Evolutionary conservation across 2,329 filamentous ascomycete genomes (phyloP), one percentile per base, ranked within the genome.

Genomic region (Monilinia vaccinii-corymbosi): DNA sequence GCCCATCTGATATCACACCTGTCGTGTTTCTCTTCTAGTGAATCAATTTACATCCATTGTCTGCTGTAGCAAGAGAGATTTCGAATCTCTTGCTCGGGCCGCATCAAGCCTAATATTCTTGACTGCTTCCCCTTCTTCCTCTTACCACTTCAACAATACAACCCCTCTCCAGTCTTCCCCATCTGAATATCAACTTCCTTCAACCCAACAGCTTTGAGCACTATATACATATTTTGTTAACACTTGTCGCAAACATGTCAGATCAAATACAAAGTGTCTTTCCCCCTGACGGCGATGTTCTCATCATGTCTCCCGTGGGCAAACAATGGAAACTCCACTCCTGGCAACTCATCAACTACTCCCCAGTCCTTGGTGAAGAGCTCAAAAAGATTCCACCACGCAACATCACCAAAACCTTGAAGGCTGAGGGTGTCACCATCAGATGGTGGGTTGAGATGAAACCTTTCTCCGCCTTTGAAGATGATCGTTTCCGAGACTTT

Each of bases 241-340:
- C 5, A 21, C 4, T 23, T 13, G 4, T 25, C 23, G 14, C 16
- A 55, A 48, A 32, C 4, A 57, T 57, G 55, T 31, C 31, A 0
- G 23, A 7, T 51, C 28, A 38, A 18, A 31, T 21, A n/a, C 45
- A 28, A 1, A 63, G 65, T 1, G 23, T 56, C 14, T 69, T 68
- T 31, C 10, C 51, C 6, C 51, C 25, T 1, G 67, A 68, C 46
- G 68, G 63, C 1, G 67, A 71, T 57, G 66, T 71, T 8, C 52
- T 67, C 23, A 69, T 71, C 10, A 51, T 58, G 4, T 66, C 66
- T 2, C 63, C 62, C 5, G 62, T 62, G 18, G 69, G 69, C 8
- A 63, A 60, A 13, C 45, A 49, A 5, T 71, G 69, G 69, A 67
- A 67, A 31, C 55, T 71, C 1, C 63, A 69, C 38, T 62, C 60